phyloP scores from a whole-genome alignment of 2,329 filamentous ascomycete species.

The Penicillium hesseltinei region DNA sequence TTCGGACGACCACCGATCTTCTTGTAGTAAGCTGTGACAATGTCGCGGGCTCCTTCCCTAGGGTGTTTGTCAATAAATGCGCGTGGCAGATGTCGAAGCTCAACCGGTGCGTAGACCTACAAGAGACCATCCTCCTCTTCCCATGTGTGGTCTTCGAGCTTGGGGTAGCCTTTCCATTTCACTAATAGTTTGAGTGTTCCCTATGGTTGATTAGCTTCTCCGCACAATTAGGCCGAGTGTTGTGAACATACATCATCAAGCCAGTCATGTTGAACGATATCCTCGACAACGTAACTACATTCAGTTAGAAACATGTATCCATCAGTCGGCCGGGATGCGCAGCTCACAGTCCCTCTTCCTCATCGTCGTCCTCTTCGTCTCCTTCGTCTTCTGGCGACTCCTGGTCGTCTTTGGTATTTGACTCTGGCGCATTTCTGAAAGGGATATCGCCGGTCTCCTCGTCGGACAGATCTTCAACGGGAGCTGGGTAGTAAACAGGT shows the following conservation, averaged over 20 bases:
- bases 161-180: slow-evolving; percentile 50
- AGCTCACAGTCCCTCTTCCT: slow-evolving; percentile 38
- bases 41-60: slow-evolving; percentile 41
- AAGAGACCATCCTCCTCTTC: slow-evolving; percentile 48
- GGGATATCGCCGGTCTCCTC: slow-evolving; percentile 42
- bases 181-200: slow-evolving; percentile 41
- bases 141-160: slow-evolving; percentile 44
- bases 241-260: slow-evolving; percentile 32
- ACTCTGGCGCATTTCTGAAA: slow-evolving; percentile 31
- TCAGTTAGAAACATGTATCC: slow-evolving; percentile 13
- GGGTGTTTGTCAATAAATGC: slow-evolving; percentile 18
- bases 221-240: not conserved
- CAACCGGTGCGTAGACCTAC: slow-evolving; percentile 25
- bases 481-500: slow-evolving; percentile 24
- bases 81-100: not conserved
- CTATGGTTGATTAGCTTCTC: slow-evolving; percentile 29
- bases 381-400: slow-evolving; percentile 11
- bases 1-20: slow-evolving; percentile 44
- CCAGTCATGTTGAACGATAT: slow-evolving; percentile 39
- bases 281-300: slow-evolving; percentile 43
- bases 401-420: slow-evolving; percentile 18
- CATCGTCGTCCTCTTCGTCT: slow-evolving; percentile 21
- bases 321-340: slow-evolving; percentile 5
- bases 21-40: slow-evolving; percentile 43
- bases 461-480: slow-evolving; percentile 36